These are phyloP conservation scores for Vigna trinervia DNA, from an alignment of 306 rosid genomes.

Conservation along the genomic window DNA sequence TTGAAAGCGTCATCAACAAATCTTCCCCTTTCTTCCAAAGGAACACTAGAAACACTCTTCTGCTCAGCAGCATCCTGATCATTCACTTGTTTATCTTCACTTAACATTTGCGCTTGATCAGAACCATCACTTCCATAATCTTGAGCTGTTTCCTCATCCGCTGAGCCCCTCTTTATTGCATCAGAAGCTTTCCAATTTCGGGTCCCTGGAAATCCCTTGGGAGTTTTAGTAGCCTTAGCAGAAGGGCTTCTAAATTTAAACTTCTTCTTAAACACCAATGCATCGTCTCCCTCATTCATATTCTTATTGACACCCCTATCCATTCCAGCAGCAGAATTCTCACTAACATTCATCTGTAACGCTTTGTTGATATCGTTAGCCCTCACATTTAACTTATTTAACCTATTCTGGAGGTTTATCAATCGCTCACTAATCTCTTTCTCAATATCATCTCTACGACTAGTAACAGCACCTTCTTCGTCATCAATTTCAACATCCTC, in stretches of 20 bases:
- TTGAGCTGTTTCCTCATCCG: background rate
- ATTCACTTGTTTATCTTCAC: conserved; percentile 35
- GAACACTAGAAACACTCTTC: conserved; percentile 37
- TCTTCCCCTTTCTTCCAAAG: conserved; percentile 37
- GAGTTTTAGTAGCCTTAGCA: conserved; percentile 46
- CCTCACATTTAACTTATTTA: conserved; percentile 51
- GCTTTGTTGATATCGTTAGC: conserved; percentile 46
- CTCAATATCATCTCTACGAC: conserved; percentile 56
- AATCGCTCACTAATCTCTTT: conserved; percentile 67
- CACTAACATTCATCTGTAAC: conserved; percentile 37
- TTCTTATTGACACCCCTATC: conserved; percentile 38
- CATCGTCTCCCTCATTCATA: conserved; percentile 47
- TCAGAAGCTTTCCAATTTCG: conserved; percentile 38
- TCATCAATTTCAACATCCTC: conserved; percentile 46
- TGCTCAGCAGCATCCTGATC: conserved; percentile 28
- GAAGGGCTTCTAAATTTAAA: conserved; percentile 59
- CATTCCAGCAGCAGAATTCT: conserved; percentile 44
- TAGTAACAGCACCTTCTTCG: conserved; percentile 42
- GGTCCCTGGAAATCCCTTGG: conserved; percentile 71
- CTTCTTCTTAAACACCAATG: conserved; percentile 61
- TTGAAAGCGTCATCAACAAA: conserved; percentile 9
- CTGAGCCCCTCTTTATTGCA: conserved; percentile 40
- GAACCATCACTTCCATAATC: conserved; percentile 43
- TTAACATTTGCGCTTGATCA: conserved; percentile 28
- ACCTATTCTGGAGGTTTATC: conserved; percentile 57